Conservation (phyloP, 768 basidiomycete species). For the Kwoniella sp. region DNA sequence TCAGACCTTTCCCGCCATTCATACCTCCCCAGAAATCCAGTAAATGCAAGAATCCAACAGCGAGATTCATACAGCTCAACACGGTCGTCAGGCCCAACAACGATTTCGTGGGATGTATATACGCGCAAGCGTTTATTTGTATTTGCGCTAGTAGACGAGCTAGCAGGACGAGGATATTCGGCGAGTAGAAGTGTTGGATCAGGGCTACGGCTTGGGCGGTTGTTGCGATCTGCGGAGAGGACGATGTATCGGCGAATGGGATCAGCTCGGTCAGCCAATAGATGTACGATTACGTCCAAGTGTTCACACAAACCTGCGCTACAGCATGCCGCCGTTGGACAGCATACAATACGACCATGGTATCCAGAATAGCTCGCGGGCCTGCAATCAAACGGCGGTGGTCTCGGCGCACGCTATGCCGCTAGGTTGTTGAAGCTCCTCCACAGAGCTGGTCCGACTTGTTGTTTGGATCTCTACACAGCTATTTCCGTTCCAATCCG, state of each 20-base stretch:
- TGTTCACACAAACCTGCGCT: slow-evolving; percentile 40
- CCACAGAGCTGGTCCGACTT: no score
- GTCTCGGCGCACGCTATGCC: no score
- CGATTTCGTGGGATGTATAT: slow-evolving; percentile 37
- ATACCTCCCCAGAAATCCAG: slow-evolving; percentile 34
- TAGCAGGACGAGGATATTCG: slow-evolving; percentile 41
- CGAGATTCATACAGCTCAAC: slow-evolving; percentile 35
- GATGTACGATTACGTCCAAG: no score
- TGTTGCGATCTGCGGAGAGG: slow-evolving; percentile 30
- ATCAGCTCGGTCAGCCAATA: no score
- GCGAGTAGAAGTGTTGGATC: slow-evolving; percentile 43
- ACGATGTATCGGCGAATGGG: no score
- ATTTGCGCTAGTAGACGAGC: slow-evolving; percentile 37
- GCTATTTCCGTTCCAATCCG: no score
- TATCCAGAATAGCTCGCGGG: not conserved
- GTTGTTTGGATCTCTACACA: no score
- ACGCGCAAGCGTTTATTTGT: slow-evolving; percentile 35
- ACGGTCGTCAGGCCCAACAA: slow-evolving; percentile 31
- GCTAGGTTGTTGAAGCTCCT: no score
- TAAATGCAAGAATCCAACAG: slow-evolving; percentile 35
- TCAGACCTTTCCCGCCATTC: slow-evolving; percentile 36
- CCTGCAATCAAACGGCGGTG: no score
- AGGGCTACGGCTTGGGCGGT: slow-evolving; percentile 36
- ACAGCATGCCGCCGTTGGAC: slow-evolving; percentile 49
- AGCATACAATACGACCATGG: slow-evolving; percentile 40